These are phyloP conservation scores for Papiliotrema fonsecae DNA, from an alignment of 1,284 basidiomycete genomes.

Conservation along the genomic window DNA sequence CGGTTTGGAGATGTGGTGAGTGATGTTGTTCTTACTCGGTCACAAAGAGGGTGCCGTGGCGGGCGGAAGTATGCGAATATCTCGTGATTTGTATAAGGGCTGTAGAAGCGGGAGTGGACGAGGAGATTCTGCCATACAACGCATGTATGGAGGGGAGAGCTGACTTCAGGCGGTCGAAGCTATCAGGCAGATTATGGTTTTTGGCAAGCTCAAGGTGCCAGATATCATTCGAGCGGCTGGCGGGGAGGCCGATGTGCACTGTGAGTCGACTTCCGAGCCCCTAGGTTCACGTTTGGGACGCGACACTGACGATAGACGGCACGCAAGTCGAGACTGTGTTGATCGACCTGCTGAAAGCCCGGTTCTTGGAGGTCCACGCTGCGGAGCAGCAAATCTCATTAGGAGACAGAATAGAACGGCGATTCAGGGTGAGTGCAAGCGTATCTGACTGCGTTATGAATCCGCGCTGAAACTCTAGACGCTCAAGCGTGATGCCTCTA, in stretches of 20 bases:
- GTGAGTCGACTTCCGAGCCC: slow-evolving; percentile 14
- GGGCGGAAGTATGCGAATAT: too few relatives aligned
- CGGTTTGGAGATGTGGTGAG: slow-evolving; percentile 66
- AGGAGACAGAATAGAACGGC: slow-evolving; percentile 28
- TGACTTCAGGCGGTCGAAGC: slow-evolving; percentile 62
- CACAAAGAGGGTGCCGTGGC: too few relatives aligned
- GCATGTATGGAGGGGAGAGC: too few relatives aligned
- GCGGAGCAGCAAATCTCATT: slow-evolving; percentile 28
- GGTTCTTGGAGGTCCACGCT: slow-evolving; percentile 26
- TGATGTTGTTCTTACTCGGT: slow-evolving; percentile 5
- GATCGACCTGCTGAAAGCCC: slow-evolving; percentile 21
- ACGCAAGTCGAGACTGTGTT: slow-evolving; percentile 3
- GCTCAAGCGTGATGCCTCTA: too few relatives aligned
- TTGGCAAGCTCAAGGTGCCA: slow-evolving; percentile 74
- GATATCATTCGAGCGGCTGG: slow-evolving; percentile 26
- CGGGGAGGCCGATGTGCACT: slow-evolving; percentile 11
- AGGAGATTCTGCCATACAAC: too few relatives aligned
- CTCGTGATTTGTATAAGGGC: too few relatives aligned
- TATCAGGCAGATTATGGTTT: slow-evolving; percentile 68
- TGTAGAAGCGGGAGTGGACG: background rate
- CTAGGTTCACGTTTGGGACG: background rate
- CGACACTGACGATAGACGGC: background rate
- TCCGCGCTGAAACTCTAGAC: too few relatives aligned
- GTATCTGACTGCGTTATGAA: too few relatives aligned
- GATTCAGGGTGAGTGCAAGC: slow-evolving; percentile 20